Evolutionary conservation across 2,329 filamentous ascomycete species (phyloP).

Genomic region (Myriosclerotinia duriaeana): DNA sequence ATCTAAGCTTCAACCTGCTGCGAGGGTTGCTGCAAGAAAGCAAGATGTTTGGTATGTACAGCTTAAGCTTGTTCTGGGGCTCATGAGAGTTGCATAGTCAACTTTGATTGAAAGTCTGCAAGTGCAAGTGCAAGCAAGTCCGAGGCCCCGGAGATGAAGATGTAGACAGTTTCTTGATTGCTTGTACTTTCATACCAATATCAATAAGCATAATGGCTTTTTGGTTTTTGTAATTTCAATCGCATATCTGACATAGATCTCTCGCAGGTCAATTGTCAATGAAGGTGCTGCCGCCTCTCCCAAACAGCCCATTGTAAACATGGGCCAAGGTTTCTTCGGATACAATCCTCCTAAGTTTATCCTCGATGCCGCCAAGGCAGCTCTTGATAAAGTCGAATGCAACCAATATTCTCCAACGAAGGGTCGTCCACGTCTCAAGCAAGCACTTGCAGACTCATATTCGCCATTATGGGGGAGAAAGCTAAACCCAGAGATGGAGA

Average conservation of each 20-base stretch:
- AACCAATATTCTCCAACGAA: constrained; percentile 98
- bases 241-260: constrained; percentile 5
- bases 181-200: not conserved
- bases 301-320: constrained; percentile 63
- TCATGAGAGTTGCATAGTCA: not conserved
- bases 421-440: constrained; percentile 84
- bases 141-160: not conserved
- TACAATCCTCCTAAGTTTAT: constrained; percentile 95
- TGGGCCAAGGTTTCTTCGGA: constrained; percentile 74
- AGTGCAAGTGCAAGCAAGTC: not conserved
- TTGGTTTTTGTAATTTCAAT: not conserved
- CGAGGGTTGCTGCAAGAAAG: constrained; percentile 52
- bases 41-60: constrained; percentile 58
- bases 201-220: not conserved
- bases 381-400: constrained; percentile 88
- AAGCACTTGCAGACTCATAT: constrained; percentile 92
- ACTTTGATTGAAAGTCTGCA: not conserved
- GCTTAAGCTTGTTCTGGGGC: not conserved
- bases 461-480: constrained; percentile 80
- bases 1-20: constrained; percentile 50
- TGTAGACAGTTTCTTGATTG: not conserved
- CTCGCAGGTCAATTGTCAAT: constrained; percentile 61
- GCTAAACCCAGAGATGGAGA: constrained; percentile 85
- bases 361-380: constrained; percentile 84
- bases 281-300: constrained; percentile 63